phyloP scores from a whole-genome alignment of 306 rosid species.

The Mucuna pruriens region DNA sequence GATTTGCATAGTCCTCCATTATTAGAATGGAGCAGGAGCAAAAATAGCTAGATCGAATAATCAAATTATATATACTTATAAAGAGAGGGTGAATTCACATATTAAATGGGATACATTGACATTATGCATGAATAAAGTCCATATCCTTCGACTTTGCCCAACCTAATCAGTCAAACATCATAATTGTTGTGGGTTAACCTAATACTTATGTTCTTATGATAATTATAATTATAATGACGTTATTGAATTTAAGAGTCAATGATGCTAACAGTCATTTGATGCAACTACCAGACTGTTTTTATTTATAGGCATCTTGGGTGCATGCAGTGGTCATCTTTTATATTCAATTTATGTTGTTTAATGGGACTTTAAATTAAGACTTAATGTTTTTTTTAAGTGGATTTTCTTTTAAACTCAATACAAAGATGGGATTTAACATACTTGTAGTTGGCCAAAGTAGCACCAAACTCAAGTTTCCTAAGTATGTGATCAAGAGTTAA shows the following conservation, averaged over 20 bases:
- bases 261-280: neutral
- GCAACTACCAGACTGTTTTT: neutral
- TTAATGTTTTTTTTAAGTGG: neutral
- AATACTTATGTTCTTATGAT: conserved; percentile 17
- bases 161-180: conserved; percentile 37
- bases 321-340: neutral
- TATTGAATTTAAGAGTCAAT: conserved; percentile 25
- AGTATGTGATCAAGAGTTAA: no score
- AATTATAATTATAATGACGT: neutral
- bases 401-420: neutral
- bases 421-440: neutral
- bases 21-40: conserved; percentile 43
- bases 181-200: conserved; percentile 40
- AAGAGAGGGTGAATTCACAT: conserved; percentile 27
- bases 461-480: no score
- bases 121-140: conserved; percentile 37
- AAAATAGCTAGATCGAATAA: neutral
- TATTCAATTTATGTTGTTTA: neutral
- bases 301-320: neutral
- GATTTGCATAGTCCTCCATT: conserved; percentile 34
- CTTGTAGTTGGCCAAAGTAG: no score
- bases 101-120: conserved; percentile 8
- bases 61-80: neutral
- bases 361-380: neutral
- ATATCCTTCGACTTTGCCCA: conserved; percentile 32